Percentiles rank a stretch among this genome's conserved stretches.
Conservation (phyloP, 2,329 filamentous ascomycete genomes). For the Fusarium sp. region DNA sequence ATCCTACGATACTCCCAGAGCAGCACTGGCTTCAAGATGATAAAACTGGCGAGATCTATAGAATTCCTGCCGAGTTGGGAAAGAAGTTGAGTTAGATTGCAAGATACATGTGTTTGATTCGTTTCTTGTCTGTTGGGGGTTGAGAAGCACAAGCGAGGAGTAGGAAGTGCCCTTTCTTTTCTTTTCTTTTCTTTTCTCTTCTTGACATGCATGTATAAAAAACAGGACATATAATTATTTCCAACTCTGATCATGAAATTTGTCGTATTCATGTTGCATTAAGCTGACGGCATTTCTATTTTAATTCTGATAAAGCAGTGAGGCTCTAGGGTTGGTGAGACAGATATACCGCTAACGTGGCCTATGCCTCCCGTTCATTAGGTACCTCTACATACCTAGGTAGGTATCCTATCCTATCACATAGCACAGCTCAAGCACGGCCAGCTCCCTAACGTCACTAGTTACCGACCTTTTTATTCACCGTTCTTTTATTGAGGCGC, state of each 20-base stretch:
- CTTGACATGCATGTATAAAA: neutral
- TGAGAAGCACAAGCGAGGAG: conserved; percentile 10
- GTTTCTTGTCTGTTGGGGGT: neutral
- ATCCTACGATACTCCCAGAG: conserved; percentile 34
- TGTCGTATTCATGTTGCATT: neutral
- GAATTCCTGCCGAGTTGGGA: conserved; percentile 37
- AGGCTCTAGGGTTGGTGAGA: conserved; percentile 5
- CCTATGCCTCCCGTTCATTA: neutral
- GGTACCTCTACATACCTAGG: too few species aligned
- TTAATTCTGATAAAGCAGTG: neutral
- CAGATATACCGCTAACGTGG: neutral
- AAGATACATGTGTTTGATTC: neutral
- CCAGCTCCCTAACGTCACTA: too few species aligned
- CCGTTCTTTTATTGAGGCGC: conserved; percentile 1
- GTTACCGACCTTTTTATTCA: neutral
- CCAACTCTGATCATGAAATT: neutral
- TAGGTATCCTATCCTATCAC: neutral
- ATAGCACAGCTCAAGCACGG: neutral
- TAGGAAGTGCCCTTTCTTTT: neutral
- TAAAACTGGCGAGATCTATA: conserved; percentile 43
- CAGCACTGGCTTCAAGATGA: conserved; percentile 37
- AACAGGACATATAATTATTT: neutral
- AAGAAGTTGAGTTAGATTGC: conserved; percentile 19
- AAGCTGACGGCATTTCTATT: neutral
- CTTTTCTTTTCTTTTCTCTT: too few species aligned